Base-by-base conservation (phyloP, 176 grass and related monocot genomes). In the Avena sativa region DNA sequence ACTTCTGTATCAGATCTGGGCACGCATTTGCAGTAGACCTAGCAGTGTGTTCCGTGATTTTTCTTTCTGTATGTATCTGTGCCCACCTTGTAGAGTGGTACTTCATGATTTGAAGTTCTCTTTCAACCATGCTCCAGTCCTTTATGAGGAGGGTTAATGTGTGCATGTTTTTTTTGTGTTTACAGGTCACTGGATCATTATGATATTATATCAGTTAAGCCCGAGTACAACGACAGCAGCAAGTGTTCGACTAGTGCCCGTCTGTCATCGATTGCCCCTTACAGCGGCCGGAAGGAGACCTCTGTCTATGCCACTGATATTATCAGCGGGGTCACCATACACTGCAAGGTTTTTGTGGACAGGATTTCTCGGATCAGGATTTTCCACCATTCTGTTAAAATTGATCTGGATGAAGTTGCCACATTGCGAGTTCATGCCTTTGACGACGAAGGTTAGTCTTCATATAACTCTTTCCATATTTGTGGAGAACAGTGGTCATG, bases 301-400 rank as follows among this genome's bases (percentile, higher is more conserved):
- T 93, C 93, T 91, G 88, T 98, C 74, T 95, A 98, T 67, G 96
- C 96, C 65, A 95, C 93, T 50, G 96, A 98, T 85, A 74, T 92
- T 61, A 89, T 90, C 58, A 98, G 84, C 82, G 93, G 93, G 62
- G 85, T 85, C 38, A 94, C 90, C 2, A 98, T 98, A 82, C 96
- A 93, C 49, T 98, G 96, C 78, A 98, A 95, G 73, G 96, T 98
- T 65, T 91, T 93, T 9, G 82, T 98, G 71, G 93, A 98, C 88
- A 92, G 82, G 59, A 95, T 98, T 48, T 94, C 93, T 15, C 87
- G 96, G 81, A 91, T 95, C 86, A 91, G 93, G 72, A 95, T 98
- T 86, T 95, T 95, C 72, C 96, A 98, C 74, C 93, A 94, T 88
- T 89, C 96, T 80, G 88, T 95, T 56, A 98, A 98, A 86, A 98